Evolutionary conservation across 2,329 filamentous ascomycete species (phyloP), one percentile per base, ranked within the genome.

Genomic region (Penicillium sp.): DNA sequence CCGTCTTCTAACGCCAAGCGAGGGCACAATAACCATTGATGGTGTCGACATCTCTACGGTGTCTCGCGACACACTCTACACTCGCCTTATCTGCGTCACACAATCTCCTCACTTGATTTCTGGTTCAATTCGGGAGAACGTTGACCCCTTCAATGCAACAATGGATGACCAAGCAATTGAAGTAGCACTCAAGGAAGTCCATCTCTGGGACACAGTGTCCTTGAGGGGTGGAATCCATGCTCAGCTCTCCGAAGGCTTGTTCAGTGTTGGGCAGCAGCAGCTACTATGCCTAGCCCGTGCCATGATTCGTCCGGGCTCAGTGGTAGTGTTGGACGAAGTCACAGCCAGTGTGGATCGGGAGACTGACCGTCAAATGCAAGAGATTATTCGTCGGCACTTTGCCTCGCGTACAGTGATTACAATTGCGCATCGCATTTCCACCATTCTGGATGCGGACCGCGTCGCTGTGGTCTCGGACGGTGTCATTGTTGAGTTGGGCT

Each of bases 381-480:
- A 65, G 18, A 59, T 69, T 16, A 60, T 72, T 27, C 59, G 53
- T 22, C 38, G 43, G 4, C 60, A 67, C 43, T 72, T 71, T 39
- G 34, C 39, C 21, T 42, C 45, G 7, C 64, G 62, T 31, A 72
- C 70, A 3, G 54, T 72, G 13, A 57, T 72, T 14, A 55, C 61
- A 3, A 61, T 72, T 4, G 61, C 57, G 4, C 70, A 72, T 58
- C 60, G 68, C 9, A 54, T 71, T 9, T 60, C 64, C 1, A 64
- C 59, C 34, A 59, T 70, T n/a, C 57, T 66, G 54, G 62, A 68
- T 36, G 64, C 62, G 39, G 67, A 72, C 52, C 58, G 53, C 9
- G 63, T 71, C 9, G 58, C 64, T 16, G 64, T 71, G 2, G 60
- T 71, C 53, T 38, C 14, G 6, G n/a, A 38, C 11, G 45, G 45